Evolutionary conservation across 163 green algal genomes (phyloP), one percentile per base, ranked within the genome.

Genomic region (Chlamydomonas reinhardtii): DNA sequence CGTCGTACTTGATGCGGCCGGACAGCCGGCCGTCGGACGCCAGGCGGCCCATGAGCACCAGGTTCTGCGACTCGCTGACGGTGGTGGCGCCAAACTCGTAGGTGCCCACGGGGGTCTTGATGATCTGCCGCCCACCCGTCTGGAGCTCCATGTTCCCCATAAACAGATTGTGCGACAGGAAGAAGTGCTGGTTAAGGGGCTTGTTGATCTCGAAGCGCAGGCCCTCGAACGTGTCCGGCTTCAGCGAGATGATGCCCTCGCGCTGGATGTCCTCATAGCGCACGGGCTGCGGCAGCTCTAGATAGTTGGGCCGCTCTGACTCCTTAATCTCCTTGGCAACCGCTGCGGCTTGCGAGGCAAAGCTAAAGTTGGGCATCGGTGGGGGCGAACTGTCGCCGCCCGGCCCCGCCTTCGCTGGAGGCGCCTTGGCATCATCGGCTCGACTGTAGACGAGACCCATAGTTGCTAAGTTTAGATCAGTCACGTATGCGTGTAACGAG

Each of bases 21-120:
- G 82, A 88, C 37, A 90, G 74, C 31, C 90, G 80, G 11, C 76
- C 91, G 43, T 96, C 93, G 19, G 92, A 93, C 39, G 75, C 90
- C 59, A 96, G 91, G 54, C 93, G 92, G 12, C 93, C 93, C 29
- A 96, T 80, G 85, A 94, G 90, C 83, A 96, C 90, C 76, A 93
- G 90, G 14, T 71, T 80, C 71, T 86, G 80, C 74, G 91, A 88
- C 66, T 95, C 92, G 62, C 88, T 92, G 70, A 95, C 91, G 24
- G 94, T 87, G 90, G 98, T 99, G 75, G 98, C 97, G 2, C 97
- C 97, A 92, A 99, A 99, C 90, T 99, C 98, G 72, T 99, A 99
- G 20, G 92, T 97, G 32, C 95, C 93, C 9, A 97, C 91, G 5
- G 97, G 92, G 78, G 98, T 95, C 92, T 99, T 99, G 43, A 99